Conservation (phyloP, 2,329 filamentous ascomycete genomes). For the Xylariaceae sp. region DNA sequence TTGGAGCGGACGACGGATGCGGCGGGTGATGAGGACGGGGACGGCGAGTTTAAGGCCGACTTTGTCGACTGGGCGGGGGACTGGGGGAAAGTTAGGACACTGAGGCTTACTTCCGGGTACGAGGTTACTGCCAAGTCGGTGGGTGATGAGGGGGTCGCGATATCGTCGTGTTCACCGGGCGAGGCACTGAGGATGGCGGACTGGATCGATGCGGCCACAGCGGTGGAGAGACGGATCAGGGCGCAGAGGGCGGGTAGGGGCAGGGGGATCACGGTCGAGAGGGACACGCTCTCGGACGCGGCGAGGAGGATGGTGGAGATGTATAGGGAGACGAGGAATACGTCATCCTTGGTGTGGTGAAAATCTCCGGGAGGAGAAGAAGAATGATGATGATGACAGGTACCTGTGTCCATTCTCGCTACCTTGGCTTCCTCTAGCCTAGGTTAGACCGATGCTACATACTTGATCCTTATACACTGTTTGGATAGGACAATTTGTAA, state of each 20-base stretch:
- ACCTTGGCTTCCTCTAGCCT: too few relatives aligned
- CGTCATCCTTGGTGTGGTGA: too few relatives aligned
- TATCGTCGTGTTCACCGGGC: too few relatives aligned
- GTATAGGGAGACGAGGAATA: too few relatives aligned
- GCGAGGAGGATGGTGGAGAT: conserved; percentile 11
- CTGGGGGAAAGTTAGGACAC: conserved; percentile 47
- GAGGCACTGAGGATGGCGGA: conserved; percentile 32
- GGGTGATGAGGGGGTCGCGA: conserved; percentile 32
- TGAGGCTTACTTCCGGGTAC: conserved; percentile 44
- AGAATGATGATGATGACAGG: too few relatives aligned
- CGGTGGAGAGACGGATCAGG: conserved; percentile 45
- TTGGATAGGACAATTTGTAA: too few relatives aligned
- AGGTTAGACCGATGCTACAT: too few relatives aligned
- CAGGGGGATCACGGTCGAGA: conserved; percentile 44
- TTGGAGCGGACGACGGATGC: conserved; percentile 37
- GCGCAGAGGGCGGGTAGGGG: conserved; percentile 43
- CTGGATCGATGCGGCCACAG: conserved; percentile 34
- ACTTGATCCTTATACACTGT: too few relatives aligned
- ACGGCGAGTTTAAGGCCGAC: conserved; percentile 35
- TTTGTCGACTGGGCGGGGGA: conserved; percentile 48
- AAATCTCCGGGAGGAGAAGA: too few relatives aligned
- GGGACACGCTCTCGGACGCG: conserved; percentile 29
- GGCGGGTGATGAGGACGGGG: too few relatives aligned
- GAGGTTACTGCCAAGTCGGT: too few relatives aligned
- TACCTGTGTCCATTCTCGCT: too few relatives aligned